Base-by-base conservation (phyloP, 768 basidiomycete species). In the Chiua virens region DNA sequence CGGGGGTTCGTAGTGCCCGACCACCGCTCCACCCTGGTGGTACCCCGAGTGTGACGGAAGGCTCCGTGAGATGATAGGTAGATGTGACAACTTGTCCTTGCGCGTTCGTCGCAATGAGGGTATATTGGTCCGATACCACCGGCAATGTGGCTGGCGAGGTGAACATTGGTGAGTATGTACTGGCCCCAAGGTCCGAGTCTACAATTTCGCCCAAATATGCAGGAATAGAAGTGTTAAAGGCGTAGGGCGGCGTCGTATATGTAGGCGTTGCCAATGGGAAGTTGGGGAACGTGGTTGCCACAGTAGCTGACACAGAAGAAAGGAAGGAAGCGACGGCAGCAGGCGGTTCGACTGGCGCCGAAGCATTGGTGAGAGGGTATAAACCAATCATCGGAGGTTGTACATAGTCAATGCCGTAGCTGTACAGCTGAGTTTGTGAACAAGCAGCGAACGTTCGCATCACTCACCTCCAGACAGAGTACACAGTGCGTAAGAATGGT, bases 351-450 rank as follows among this genome's bases (percentile, higher is more conserved):
- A 74, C 65, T 17, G 66, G 60, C 7, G 70, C 64, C 8, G 78
- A 79, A 23, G 69, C 65, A 59, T 83, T 82, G 32, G 63, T 61
- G 34, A 85, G 72, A 20, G 83, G 69, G 61, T 89, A 92, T 45
- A 92, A 68, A n/a, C 89, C 89, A 50, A 92, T 82, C 69, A 87
- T 74, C 17, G 89, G 89, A 8, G 87, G 75, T 63, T 92, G 89
- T 54, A 84, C 83, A 32, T 69, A 67, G 58, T 86, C 77, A 55
- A 92, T 89, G 7, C 89, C 89, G 53, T 82, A 88, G 63, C 89
- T 91, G 50, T 21, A 30, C 20, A 15, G 27, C 15, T 54, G 18
- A 58, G 52, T 14, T 25, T 8, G 44, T 48, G 27, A 49, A 49
- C 27, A 40, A 27, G 45, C 28, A n/a, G n/a, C 15, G 35, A 36